Base-by-base conservation (phyloP, 345 rosid species). In the Atalantia buxifolia region DNA sequence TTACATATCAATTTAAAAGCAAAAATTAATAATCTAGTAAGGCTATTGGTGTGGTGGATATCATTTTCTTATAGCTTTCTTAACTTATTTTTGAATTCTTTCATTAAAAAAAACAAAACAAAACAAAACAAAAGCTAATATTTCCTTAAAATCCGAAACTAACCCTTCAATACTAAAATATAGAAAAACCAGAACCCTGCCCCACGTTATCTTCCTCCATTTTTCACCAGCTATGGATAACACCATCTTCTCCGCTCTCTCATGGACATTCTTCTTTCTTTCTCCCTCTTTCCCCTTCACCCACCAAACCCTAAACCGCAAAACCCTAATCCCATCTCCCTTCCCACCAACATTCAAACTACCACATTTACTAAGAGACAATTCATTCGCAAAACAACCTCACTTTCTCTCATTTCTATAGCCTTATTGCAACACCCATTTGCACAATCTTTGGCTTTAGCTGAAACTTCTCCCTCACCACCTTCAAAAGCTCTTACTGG, bases 211-310 rank as follows among this genome's bases (percentile, higher is more conserved):
- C 88, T 73, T 79, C 84, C 74, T 77, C 82, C 83, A 50, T 66
- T 71, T 75, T 77, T 24, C 25, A 60, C 18, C 84, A 5, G 22
- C 80, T 83, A 86, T 89, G 92, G 77, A 77, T 36, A 57, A 56
- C 27, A 21, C 4, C 21, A 21, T 22, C 40, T 31, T 65, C 74
- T 27, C 61, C 76, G 19, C 74, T 72, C 81, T 77, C 85, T 69
- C 85, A 95, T 91, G 97, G 99, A 92, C 87, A 40, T 85, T 84
- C 83, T 90, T 81, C 85, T 83, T 78, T 76, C 88, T 79, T 83
- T 89, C 78, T 83, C 88, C 79, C 84, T 88, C 82, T 83, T 89
- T 64, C 78, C 80, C 24, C 27, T 25, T 60, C 87, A 84, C 78
- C 85, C 84, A 38, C 89, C 87, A 71, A 77, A 78, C 38, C 85